Base-by-base conservation (phyloP, 768 basidiomycete genomes). In the Collybiopsis luxurians region DNA sequence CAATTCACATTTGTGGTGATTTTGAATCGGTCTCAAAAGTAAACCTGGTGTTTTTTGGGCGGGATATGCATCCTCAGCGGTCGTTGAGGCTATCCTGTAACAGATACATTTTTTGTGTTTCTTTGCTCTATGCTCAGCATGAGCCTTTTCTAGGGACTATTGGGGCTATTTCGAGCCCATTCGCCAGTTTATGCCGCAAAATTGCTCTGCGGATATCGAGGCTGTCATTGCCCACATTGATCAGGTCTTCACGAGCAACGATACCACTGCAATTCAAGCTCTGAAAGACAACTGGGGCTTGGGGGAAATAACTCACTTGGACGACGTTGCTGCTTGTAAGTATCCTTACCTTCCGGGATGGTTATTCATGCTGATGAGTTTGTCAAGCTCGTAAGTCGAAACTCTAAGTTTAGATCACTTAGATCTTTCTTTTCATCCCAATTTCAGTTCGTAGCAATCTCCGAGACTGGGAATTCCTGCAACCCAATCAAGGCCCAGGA, bases 121-220 rank as follows among this genome's bases (percentile, higher is more conserved):
- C 21, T n/a, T 40, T 53, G 12, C 34, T 2, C n/a, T 9, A n/a
- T n/a, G n/a, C n/a, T n/a, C n/a, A n/a, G n/a, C n/a, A n/a, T n/a
- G n/a, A n/a, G n/a, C n/a, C 19, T 4, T 38, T 42, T 19, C 51
- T 6, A 73, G 69, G 27, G 69, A 73, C 51, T 75, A 72, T 65
- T 79, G 75, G 72, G 73, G 59, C 4, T 83, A 82, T 61, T 82
- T 79, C 66, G 75, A 79, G 42, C 80, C 79, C 12, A 80, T 82
- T 43, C 73, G 69, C 11, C 70, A 75, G 57, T 69, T 72, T 58
- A 79, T 79, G 73, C 76, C 81, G 15, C 19, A 48, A 62, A 83
- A 83, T 63, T 83, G 82, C 67, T 79, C 79, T 24, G 72, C 76
- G 0, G 82, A 83, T 59, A 73, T 81, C 46, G 67, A 80, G 60